These are phyloP conservation scores for Aspergillus nidulans DNA, from an alignment of 495 filamentous ascomycete species.

Conservation along the genomic window DNA sequence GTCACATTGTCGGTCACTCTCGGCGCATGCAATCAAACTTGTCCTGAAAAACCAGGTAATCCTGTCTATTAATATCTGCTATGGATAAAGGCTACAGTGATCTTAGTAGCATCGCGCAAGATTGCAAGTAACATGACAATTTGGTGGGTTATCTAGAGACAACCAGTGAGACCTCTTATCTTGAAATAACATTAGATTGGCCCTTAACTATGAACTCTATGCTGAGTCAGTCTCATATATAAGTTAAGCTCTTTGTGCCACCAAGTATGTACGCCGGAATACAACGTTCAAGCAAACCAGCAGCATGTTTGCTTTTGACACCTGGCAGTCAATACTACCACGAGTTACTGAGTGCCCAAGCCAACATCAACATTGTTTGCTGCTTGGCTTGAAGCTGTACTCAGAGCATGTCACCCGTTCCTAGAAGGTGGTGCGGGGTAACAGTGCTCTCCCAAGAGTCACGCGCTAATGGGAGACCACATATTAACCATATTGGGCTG, in stretches of 20 bases:
- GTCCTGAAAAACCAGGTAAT: not conserved
- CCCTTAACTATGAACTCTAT: not conserved
- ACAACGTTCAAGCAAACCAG: not conserved
- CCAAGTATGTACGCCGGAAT: not conserved
- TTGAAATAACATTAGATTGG: too few relatives aligned
- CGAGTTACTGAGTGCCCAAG: not conserved
- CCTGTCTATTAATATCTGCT: not conserved
- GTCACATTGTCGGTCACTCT: not conserved
- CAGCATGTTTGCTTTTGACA: not conserved
- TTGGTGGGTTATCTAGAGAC: not conserved
- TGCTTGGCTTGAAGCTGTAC: not conserved
- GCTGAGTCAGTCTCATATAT: not conserved
- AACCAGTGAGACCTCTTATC: not conserved
- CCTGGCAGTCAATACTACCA: not conserved
- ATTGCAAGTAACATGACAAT: not conserved
- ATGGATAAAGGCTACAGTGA: not conserved
- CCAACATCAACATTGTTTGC: not conserved
- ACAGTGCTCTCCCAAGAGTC: not conserved
- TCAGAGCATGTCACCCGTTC: not conserved
- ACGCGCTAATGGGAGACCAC: too few relatives aligned
- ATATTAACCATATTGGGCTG: not conserved
- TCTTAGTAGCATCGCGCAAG: not conserved
- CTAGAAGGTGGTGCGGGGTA: not conserved
- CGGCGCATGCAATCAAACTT: not conserved
- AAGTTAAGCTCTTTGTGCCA: not conserved